Conservation (phyloP, 1,139 yeast genomes). For the Scheffersomyces cryptocercus region DNA sequence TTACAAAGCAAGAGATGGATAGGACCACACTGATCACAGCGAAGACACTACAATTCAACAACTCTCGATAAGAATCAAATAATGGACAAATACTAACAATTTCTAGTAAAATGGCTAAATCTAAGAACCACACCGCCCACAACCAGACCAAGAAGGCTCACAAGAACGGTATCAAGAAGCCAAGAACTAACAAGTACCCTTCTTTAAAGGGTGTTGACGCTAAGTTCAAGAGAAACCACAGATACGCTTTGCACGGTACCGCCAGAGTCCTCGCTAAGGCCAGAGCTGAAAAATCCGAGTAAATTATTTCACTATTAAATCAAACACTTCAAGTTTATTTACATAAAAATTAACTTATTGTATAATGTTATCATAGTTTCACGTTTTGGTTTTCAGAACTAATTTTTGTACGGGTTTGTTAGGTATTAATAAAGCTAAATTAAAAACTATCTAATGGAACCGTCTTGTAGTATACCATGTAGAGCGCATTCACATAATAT, state of each 20-base stretch:
- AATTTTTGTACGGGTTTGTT: constrained; percentile 12
- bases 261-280: constrained; percentile 89
- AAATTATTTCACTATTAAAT: constrained; percentile 5
- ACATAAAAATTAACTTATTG: constrained; percentile 7
- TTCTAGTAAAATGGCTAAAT: constrained; percentile 76
- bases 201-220: constrained; percentile 98
- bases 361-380: constrained; percentile 19
- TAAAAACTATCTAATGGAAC: no score
- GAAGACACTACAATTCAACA: no score
- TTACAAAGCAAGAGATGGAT: no score
- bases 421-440: constrained; percentile 15
- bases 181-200: constrained; percentile 96
- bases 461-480: no score
- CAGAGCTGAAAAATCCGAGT: constrained; percentile 45
- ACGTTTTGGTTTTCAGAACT: constrained; percentile 14
- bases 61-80: no score
- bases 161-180: constrained; percentile 99
- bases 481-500: no score
- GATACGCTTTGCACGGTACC: constrained; percentile 98
- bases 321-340: not conserved
- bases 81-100: constrained; percentile 27
- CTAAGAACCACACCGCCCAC: constrained; percentile 99
- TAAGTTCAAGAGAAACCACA: constrained; percentile 99
- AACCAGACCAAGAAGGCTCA: constrained; percentile 99
- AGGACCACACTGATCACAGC: no score